Conservation (phyloP, 257 asterid genomes). For the Plantago ovata region DNA sequence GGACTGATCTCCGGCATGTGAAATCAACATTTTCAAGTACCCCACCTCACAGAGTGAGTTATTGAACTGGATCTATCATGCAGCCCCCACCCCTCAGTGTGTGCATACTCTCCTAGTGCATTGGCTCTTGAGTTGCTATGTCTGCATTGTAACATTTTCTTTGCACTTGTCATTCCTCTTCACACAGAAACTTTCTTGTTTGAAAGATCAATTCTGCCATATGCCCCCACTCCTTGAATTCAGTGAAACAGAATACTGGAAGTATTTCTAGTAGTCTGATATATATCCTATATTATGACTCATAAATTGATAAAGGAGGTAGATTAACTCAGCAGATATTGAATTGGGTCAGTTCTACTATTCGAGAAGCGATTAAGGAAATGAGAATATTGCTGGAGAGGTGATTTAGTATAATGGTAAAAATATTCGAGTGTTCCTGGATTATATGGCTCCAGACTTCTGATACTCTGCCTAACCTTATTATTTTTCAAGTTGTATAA, state of each 20-base stretch:
- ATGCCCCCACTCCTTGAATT: not conserved
- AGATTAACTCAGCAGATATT: too few relatives aligned
- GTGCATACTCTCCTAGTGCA: constrained; percentile 1
- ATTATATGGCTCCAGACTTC: too few relatives aligned
- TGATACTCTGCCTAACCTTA: too few relatives aligned
- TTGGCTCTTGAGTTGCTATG: constrained; percentile 1
- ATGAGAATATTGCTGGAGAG: too few relatives aligned
- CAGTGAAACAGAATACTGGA: not conserved
- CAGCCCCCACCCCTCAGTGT: constrained; percentile 2
- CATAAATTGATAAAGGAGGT: too few relatives aligned
- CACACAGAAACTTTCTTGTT: constrained; percentile 9
- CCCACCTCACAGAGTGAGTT: constrained; percentile 72
- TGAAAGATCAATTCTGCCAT: not conserved
- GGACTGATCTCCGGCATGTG: constrained; percentile 86
- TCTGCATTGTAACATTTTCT: not conserved
- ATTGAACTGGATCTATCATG: not conserved
- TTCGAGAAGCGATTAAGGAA: too few relatives aligned
- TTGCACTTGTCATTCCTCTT: not conserved
- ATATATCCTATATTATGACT: too few relatives aligned
- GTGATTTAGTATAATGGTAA: too few relatives aligned
- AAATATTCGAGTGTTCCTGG: too few relatives aligned
- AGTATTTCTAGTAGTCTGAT: not conserved
- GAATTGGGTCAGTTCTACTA: too few relatives aligned
- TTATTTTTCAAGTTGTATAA: too few relatives aligned
- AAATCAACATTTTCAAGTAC: constrained; percentile 69